Evolutionary conservation across 805 yeast genomes (phyloP).

Genomic region (Candida morakotiae): DNA sequence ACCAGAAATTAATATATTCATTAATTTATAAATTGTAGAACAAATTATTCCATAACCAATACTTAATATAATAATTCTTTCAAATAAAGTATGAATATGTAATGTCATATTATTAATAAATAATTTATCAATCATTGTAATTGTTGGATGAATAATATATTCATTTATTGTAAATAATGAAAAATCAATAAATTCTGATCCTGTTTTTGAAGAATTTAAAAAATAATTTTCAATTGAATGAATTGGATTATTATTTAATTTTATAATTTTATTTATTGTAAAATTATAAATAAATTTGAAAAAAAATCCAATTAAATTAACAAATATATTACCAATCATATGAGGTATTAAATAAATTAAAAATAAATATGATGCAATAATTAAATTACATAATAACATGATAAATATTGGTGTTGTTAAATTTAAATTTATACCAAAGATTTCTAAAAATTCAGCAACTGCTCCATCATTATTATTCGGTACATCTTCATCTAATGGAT

Average conservation of each 20-base stretch:
- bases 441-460: conserved; percentile 26
- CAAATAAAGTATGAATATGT: conserved; percentile 27
- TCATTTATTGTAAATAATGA: conserved; percentile 11
- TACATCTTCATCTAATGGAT: neutral
- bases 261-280: neutral
- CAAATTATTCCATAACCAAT: conserved; percentile 31
- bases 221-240: neutral
- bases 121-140: conserved; percentile 14
- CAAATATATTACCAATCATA: conserved; percentile 33
- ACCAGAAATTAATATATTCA: conserved; percentile 28
- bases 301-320: conserved; percentile 12
- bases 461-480: conserved; percentile 14
- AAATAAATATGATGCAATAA: conserved; percentile 34
- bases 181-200: conserved; percentile 12
- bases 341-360: conserved; percentile 47
- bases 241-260: neutral
- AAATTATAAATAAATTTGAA: neutral
- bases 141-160: conserved; percentile 17
- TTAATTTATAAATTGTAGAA: conserved; percentile 19
- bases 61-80: conserved; percentile 33
- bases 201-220: conserved; percentile 5
- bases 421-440: conserved; percentile 32
- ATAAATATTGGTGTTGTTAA: conserved; percentile 33
- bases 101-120: conserved; percentile 13
- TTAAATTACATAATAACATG: conserved; percentile 26